Evolutionary conservation across 169 alveolate genomes (phyloP).

Genomic region (Plasmodium knowlesi): DNA sequence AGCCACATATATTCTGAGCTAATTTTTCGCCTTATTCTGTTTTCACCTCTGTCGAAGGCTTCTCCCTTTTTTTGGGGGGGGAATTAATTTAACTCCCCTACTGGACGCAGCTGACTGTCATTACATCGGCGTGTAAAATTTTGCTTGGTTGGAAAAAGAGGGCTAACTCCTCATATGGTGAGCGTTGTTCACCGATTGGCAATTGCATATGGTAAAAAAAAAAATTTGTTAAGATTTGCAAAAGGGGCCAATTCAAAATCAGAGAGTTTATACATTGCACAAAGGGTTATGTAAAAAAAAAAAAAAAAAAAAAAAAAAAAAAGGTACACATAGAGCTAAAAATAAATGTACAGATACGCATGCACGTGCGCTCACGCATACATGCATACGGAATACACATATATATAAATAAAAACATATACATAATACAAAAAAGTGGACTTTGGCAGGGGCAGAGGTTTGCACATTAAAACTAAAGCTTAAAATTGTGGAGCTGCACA

Average conservation of each 20-base stretch:
- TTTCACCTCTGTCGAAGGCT: too few species aligned
- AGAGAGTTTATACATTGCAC: not conserved
- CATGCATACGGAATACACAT: not conserved
- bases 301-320: not conserved
- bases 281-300: not conserved
- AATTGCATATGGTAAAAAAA: not conserved
- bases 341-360: not conserved
- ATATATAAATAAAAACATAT: not conserved
- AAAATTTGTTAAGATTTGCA: not conserved
- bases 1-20: too few species aligned
- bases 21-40: too few species aligned
- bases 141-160: not conserved
- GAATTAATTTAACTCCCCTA: not conserved
- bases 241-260: not conserved
- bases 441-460: not conserved
- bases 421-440: slow-evolving; percentile 10
- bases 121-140: not conserved
- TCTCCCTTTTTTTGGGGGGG: too few species aligned
- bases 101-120: not conserved
- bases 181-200: not conserved
- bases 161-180: not conserved
- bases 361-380: not conserved
- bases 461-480: slow-evolving; percentile 72
- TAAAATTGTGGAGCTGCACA: slow-evolving; percentile 43
- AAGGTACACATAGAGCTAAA: not conserved